Evolutionary conservation across 1,284 basidiomycete genomes (phyloP), one percentile per base, ranked within the genome.

Genomic region (Irpex sp.): DNA sequence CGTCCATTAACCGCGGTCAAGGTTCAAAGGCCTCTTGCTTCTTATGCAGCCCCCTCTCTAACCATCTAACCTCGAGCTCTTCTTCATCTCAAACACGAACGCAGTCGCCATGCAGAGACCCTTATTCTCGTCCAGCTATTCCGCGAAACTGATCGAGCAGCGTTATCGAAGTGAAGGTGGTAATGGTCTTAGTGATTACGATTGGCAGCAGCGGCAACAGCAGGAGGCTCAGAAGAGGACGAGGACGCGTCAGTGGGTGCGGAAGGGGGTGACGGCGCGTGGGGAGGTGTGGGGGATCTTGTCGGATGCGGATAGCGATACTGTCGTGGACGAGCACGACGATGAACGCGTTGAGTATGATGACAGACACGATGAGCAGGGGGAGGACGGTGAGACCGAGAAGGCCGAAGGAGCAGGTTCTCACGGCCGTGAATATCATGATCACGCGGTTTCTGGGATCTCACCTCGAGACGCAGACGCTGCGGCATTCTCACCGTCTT

Each of bases 71-170:
- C 26, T 52, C 17, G 5, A 34, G 5, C 31, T 26, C 26, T 3
- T 26, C 26, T 26, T n/a, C 51, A 9, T 52, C 13, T 52, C 51
- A 26, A 17, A 34, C 31, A 6, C 0, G 31, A 34, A 34, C 31
- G 5, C 19, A 11, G 4, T 2, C 51, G 51, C 0, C 26, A 56
- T 56, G 54, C 11, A 56, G 7, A 56, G 54, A 37, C 54, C 54
- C 26, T 19, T 63, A 6, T 65, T 65, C 62, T 65, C 64, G 15
- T 62, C 64, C 17, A 65, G 62, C 38, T 48, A 65, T 37, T 63
- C 64, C 4, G 61, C 64, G 2, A 57, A 56, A 17, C 26, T 63
- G n/a, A 21, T 37, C n/a, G 58, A 63, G 38, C 61, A 52, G 5
- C 57, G 37, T 8, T 47, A 58, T 11, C 19, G 47, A 26, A 26